Base-by-base conservation (phyloP, 1,284 basidiomycete species). In the Vanrija pseudolonga region DNA sequence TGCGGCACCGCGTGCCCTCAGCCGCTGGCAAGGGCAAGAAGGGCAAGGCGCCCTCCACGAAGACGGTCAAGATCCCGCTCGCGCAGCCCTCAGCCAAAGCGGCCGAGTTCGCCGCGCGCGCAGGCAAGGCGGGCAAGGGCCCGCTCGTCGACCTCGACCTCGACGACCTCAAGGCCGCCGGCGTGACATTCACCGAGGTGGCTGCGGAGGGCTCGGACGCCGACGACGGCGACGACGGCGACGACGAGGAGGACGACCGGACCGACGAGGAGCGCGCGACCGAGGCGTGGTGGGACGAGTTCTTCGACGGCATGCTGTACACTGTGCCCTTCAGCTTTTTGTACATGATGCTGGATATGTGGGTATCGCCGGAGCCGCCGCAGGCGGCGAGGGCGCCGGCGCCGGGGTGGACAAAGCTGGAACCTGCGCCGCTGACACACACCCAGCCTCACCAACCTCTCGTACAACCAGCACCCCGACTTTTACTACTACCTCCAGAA, bases 261-360 rank as follows among this genome's bases (percentile, higher is more conserved):
- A 50, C 43, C 17, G 45, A 46, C 23, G 49, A 44, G 20, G 51
- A 56, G 15, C 37, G 19, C 17, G 58, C 55, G 3, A 15, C 43
- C 32, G 50, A 51, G 45, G 61, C 64, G 45, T 61, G 64, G 22
- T 67, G 66, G 56, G 75, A 77, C 57, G 74, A 75, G 55, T 58
- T 74, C n/a, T 76, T 77, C 49, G 69, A 72, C 50, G 60, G 67
- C 14, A 54, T 72, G 55, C 63, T 76, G 42, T 58, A 69, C 19
- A 65, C 71, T n/a, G 65, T 77, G 22, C 75, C 75, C 11, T 74
- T 74, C 47, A 57, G 61, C 6, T 71, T 72, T 39, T 60, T 77
- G 15, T 77, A 67, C 48, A 57, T 77, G 26, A 54, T 77, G 50
- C 61, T 77, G 15, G 70, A 76, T 51, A 69, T 77, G 67, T 74